A percentile compares a stretch with the other conserved stretches of the same genome.
Evolutionary conservation across 1,284 basidiomycete genomes (phyloP).

Genomic region (Ustilago crameri): DNA sequence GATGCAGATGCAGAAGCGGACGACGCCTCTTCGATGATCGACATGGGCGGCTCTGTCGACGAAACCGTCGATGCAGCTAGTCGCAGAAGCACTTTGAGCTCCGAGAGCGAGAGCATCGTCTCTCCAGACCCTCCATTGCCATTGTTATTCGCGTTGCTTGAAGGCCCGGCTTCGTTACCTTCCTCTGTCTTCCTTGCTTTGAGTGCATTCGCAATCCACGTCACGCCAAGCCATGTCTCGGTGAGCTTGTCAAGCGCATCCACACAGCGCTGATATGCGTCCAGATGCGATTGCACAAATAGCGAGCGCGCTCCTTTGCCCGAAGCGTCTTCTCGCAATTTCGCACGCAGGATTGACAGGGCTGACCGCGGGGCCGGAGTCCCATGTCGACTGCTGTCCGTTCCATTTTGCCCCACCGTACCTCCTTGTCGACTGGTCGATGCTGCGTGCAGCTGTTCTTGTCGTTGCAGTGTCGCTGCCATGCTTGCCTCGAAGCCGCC

Average conservation of each 20-base stretch:
- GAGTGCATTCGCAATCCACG: slow-evolving; percentile 12
- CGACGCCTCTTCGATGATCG: slow-evolving; percentile 8
- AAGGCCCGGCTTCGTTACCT: neutral
- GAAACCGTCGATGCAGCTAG: slow-evolving; percentile 7
- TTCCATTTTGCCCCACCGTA: no score
- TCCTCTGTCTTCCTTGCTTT: slow-evolving; percentile 10
- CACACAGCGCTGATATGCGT: slow-evolving; percentile 9
- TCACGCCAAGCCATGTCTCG: slow-evolving; percentile 6
- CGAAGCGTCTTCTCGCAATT: slow-evolving; percentile 1
- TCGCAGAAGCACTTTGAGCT: slow-evolving; percentile 11
- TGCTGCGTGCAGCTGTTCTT: neutral
- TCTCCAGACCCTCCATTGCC: neutral
- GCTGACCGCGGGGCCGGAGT: no score
- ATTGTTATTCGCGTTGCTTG: no score
- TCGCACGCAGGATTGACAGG: neutral
- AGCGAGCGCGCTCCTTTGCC: slow-evolving; percentile 1
- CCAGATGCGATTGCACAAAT: slow-evolving; percentile 12
- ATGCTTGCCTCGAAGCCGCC: slow-evolving; percentile 10
- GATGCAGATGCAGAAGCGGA: neutral
- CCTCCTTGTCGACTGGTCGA: no score
- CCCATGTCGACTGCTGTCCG: no score
- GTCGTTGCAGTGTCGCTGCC: slow-evolving; percentile 7
- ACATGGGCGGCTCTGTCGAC: slow-evolving; percentile 9
- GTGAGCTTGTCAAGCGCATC: slow-evolving; percentile 10
- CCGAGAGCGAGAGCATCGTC: slow-evolving; percentile 12